phyloP scores from a whole-genome alignment of 345 rosid genomes.

The Eucalyptus albens region DNA sequence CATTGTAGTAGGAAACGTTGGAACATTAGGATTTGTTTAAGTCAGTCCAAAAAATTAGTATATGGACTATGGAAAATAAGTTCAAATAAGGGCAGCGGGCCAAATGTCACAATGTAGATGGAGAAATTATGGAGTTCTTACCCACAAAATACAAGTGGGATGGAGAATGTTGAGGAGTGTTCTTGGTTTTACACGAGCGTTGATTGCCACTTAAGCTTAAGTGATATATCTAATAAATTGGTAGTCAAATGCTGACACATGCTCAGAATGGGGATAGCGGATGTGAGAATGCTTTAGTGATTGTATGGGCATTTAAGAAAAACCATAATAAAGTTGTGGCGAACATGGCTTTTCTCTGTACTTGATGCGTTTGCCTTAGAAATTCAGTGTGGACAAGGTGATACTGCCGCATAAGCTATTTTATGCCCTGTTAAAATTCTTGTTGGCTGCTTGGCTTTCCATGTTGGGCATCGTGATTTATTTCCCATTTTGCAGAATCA shows the following conservation, averaged over 20 bases:
- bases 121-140: background rate
- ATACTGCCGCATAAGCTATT: background rate
- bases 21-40: background rate
- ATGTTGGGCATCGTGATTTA: background rate
- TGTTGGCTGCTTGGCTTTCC: background rate
- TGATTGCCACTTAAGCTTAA: background rate
- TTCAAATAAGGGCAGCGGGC: background rate
- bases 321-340: slow-evolving; percentile 1
- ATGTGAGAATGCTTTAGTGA: background rate
- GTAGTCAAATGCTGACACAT: background rate
- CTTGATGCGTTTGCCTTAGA: background rate
- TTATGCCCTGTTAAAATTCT: background rate
- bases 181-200: background rate
- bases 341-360: slow-evolving; percentile 37
- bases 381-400: background rate
- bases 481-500: background rate
- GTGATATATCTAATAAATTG: background rate
- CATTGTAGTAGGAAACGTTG: background rate
- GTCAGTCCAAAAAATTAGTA: background rate
- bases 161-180: background rate
- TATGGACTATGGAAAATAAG: background rate
- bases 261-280: background rate
- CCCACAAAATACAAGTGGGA: background rate
- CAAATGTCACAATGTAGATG: background rate
- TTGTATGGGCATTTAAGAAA: background rate